These are phyloP conservation scores for Xylaria sp. DNA, from an alignment of 2,329 filamentous ascomycete genomes.

Conservation along the genomic window DNA sequence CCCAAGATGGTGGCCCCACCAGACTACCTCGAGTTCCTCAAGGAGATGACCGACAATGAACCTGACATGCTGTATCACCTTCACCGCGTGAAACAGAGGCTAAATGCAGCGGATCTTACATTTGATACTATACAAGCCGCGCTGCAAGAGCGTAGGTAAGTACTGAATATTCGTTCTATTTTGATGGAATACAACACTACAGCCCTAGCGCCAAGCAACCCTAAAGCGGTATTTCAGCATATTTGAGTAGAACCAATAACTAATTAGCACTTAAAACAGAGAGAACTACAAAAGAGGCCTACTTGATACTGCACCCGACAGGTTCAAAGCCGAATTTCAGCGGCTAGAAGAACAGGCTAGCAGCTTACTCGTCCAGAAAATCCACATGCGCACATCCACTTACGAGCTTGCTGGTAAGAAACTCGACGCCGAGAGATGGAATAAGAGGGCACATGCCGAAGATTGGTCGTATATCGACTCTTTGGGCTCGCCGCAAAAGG, in stretches of 20 bases:
- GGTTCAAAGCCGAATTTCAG: not conserved
- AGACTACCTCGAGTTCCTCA: too few relatives aligned
- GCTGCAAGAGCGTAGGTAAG: not conserved
- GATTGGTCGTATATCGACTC: conserved; percentile 3
- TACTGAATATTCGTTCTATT: not conserved
- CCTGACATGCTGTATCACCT: not conserved
- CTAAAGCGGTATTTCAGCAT: too few relatives aligned
- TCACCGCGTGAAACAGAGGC: not conserved
- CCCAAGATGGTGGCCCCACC: too few relatives aligned
- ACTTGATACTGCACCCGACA: not conserved
- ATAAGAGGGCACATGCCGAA: conserved; percentile 6
- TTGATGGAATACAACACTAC: not conserved
- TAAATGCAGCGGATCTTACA: not conserved
- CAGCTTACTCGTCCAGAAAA: conserved; percentile 1
- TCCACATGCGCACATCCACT: conserved; percentile 13
- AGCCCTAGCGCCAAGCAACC: too few relatives aligned
- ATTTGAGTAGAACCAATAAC: too few relatives aligned
- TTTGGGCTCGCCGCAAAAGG: not conserved
- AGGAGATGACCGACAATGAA: not conserved
- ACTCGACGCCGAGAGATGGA: conserved; percentile 4
- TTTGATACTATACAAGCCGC: not conserved
- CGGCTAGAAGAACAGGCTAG: not conserved
- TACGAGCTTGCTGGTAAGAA: conserved; percentile 19
- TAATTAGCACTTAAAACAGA: not conserved
- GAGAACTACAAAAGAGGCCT: not conserved